These are phyloP conservation scores for Mangifera indica DNA, from an alignment of 345 rosid genomes.

Conservation along the genomic window DNA sequence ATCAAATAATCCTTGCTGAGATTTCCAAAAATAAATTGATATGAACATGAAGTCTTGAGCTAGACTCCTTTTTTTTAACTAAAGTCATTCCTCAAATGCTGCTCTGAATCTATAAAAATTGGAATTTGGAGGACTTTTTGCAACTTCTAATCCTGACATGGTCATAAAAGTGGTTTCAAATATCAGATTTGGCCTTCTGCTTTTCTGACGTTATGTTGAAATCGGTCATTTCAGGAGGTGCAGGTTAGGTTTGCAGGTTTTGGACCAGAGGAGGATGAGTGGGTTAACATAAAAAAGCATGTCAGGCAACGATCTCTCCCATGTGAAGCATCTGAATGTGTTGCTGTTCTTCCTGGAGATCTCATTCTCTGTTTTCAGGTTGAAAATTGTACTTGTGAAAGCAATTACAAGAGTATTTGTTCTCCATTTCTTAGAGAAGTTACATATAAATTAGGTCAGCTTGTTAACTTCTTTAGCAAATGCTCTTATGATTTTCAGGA, in stretches of 20 bases:
- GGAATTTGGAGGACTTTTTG: not conserved
- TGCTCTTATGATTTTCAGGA: constrained; percentile 51
- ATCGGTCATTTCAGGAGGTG: constrained; percentile 69
- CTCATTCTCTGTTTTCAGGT: constrained; percentile 99
- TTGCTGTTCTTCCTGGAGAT: constrained; percentile 98
- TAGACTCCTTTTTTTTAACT: not conserved
- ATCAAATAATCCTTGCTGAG: not conserved
- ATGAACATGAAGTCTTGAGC: not conserved
- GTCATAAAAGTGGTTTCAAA: not conserved
- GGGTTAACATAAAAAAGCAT: constrained; percentile 78
- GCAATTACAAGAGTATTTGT: not conserved
- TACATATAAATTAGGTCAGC: constrained; percentile 4
- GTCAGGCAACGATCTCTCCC: constrained; percentile 96
- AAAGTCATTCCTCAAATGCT: not conserved
- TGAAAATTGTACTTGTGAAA: constrained; percentile 11
- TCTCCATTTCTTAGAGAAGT: not conserved
- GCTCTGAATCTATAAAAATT: not conserved
- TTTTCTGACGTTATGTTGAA: constrained; percentile 9
- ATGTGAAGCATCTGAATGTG: constrained; percentile 98
- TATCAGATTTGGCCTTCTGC: constrained; percentile 3
- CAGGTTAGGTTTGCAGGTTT: constrained; percentile 92
- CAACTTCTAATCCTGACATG: not conserved
- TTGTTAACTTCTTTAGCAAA: constrained; percentile 5
- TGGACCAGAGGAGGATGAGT: constrained; percentile 96
- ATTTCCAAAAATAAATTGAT: not conserved